Evolutionary conservation across 2,329 filamentous ascomycete species (phyloP).

Genomic region (Bertia moriformis): DNA sequence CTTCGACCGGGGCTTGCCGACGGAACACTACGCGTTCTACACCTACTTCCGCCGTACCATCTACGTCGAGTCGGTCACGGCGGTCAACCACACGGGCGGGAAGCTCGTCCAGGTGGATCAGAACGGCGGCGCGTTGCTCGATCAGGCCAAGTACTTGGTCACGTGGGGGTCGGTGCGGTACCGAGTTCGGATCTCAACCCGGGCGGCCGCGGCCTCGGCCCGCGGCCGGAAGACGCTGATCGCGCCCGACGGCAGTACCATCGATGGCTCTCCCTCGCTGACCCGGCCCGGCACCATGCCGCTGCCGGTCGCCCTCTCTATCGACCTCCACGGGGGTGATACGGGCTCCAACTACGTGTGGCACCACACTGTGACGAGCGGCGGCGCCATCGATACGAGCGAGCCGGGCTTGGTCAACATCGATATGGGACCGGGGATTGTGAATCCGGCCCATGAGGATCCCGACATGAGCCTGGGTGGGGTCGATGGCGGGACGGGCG

Average conservation of each 20-base stretch:
- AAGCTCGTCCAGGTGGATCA: slow-evolving; percentile 29
- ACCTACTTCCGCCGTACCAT: slow-evolving; percentile 79
- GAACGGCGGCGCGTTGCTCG: slow-evolving; percentile 36
- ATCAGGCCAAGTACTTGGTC: slow-evolving; percentile 37
- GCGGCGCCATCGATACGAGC: slow-evolving; percentile 25
- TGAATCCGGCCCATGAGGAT: slow-evolving; percentile 31
- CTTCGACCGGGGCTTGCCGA: slow-evolving; percentile 65
- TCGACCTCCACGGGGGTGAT: slow-evolving; percentile 49
- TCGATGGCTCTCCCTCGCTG: slow-evolving; percentile 11
- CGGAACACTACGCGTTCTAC: slow-evolving; percentile 90
- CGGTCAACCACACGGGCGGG: slow-evolving; percentile 25
- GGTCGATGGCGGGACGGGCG: slow-evolving; percentile 47
- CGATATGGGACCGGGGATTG: slow-evolving; percentile 29
- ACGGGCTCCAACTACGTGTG: slow-evolving; percentile 34
- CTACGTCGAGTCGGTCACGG: slow-evolving; percentile 51
- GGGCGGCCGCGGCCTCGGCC: slow-evolving; percentile 19
- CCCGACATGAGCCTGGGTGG: slow-evolving; percentile 35
- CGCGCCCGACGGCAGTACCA: slow-evolving; percentile 6
- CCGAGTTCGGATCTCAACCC: slow-evolving; percentile 53
- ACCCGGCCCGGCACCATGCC: slow-evolving; percentile 41
- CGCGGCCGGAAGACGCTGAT: slow-evolving; percentile 28
- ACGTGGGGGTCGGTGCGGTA: slow-evolving; percentile 47
- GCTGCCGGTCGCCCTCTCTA: slow-evolving; percentile 44
- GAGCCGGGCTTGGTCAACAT: slow-evolving; percentile 31
- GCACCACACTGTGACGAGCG: slow-evolving; percentile 31